Conservation (phyloP, 805 yeast genomes). For the Lachancea fermentati region DNA sequence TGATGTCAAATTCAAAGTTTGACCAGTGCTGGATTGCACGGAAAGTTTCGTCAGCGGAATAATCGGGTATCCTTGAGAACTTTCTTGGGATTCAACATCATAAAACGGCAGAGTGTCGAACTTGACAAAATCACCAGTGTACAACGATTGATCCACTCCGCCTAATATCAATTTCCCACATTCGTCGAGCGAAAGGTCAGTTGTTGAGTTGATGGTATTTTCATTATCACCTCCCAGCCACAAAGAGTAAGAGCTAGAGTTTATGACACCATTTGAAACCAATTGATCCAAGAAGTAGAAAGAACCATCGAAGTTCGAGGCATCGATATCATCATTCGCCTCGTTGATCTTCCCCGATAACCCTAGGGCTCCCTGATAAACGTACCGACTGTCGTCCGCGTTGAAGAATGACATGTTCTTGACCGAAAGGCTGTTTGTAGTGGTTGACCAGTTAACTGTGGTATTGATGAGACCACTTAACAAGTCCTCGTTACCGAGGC, state of each 20-base stretch:
- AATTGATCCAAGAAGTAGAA: conserved; percentile 34
- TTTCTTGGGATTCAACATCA: conserved; percentile 14
- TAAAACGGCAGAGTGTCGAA: conserved; percentile 46
- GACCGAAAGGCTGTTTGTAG: conserved; percentile 14
- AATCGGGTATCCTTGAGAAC: conserved; percentile 38
- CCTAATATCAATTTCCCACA: conserved; percentile 48
- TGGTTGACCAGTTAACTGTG: conserved; percentile 4
- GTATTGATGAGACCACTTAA: neutral
- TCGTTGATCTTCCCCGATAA: conserved; percentile 32
- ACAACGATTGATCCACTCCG: conserved; percentile 45
- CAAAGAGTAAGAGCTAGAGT: conserved; percentile 41
- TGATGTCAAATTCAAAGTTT: conserved; percentile 31
- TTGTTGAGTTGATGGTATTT: neutral
- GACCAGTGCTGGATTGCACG: conserved; percentile 40
- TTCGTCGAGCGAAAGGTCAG: conserved; percentile 8
- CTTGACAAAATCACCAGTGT: conserved; percentile 41
- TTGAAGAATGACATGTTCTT: conserved; percentile 33
- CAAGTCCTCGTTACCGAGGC: neutral
- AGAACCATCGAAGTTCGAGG: conserved; percentile 16
- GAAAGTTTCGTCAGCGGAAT: conserved; percentile 43
- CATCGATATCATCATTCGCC: conserved; percentile 16
- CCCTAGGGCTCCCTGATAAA: conserved; percentile 41
- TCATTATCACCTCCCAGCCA: conserved; percentile 31
- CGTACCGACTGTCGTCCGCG: conserved; percentile 34
- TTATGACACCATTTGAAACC: conserved; percentile 27